Conservation (phyloP, 108 stramenopile genomes). For the Pseudonitzschia pungens region DNA sequence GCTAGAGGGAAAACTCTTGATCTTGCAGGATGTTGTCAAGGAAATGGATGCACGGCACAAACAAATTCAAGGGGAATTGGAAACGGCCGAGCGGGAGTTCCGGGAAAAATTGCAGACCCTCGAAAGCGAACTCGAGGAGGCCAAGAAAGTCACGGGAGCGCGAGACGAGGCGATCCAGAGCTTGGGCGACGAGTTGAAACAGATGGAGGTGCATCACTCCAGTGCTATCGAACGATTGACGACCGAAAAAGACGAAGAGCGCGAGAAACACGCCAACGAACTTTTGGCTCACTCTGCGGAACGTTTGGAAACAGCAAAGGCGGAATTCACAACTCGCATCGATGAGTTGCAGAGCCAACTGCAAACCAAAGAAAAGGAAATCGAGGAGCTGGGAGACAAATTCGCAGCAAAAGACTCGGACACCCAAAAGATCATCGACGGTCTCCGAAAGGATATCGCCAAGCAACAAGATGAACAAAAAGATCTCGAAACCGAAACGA, state of each 20-base stretch:
- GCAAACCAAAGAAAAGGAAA: conserved; percentile 2
- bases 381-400: neutral
- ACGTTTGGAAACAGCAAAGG: neutral
- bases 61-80: neutral
- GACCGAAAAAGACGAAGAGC: neutral
- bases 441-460: neutral
- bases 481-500: neutral
- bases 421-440: neutral
- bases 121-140: neutral
- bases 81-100: neutral
- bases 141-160: neutral
- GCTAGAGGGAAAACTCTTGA: conserved; percentile 2
- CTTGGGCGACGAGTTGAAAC: neutral
- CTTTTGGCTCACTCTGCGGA: neutral
- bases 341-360: neutral
- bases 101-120: neutral
- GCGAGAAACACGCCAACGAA: neutral
- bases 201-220: neutral
- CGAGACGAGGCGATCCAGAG: neutral
- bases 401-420: neutral
- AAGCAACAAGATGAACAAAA: neutral
- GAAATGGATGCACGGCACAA: conserved; percentile 20
- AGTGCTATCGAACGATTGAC: neutral
- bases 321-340: neutral
- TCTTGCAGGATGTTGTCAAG: conserved; percentile 19